Evolutionary conservation across 2,329 filamentous ascomycete species (phyloP).

Genomic region (Aspergillus candidus): DNA sequence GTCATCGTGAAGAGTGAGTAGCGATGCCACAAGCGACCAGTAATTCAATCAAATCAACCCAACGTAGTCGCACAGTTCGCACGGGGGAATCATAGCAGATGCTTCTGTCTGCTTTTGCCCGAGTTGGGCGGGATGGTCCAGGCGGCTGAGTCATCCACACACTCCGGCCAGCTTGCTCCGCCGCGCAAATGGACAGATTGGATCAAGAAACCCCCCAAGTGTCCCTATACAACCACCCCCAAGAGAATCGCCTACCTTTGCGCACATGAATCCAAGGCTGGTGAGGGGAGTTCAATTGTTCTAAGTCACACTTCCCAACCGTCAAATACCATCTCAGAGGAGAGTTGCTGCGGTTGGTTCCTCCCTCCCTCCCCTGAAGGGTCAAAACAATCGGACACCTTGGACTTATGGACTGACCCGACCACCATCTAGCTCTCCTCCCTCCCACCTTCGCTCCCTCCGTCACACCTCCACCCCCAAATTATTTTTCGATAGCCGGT

Average conservation of each 20-base stretch:
- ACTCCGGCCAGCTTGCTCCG: slow-evolving; percentile 32
- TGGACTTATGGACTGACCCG: slow-evolving; percentile 6
- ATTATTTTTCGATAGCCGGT: slow-evolving; percentile 13
- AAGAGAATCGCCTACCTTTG: slow-evolving; percentile 24
- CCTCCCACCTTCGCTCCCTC: slow-evolving; percentile 19
- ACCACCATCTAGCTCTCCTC: slow-evolving; percentile 27
- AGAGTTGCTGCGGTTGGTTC: slow-evolving; percentile 25
- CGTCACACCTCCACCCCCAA: slow-evolving; percentile 15
- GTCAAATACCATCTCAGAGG: slow-evolving; percentile 19
- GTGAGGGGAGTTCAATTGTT: slow-evolving; percentile 31
- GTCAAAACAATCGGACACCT: too few relatives aligned
- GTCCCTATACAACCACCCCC: slow-evolving; percentile 7
- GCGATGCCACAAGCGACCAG: slow-evolving; percentile 4
- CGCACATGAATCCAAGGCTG: slow-evolving; percentile 33
- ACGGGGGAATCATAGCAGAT: too few relatives aligned
- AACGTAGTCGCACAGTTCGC: too few relatives aligned
- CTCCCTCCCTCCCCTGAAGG: slow-evolving; percentile 6
- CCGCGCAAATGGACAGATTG: slow-evolving; percentile 39
- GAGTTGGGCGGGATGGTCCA: slow-evolving; percentile 14
- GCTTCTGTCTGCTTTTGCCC: not conserved
- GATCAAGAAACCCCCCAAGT: slow-evolving; percentile 17
- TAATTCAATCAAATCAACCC: too few relatives aligned
- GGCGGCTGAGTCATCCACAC: slow-evolving; percentile 42
- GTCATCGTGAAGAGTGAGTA: slow-evolving; percentile 48
- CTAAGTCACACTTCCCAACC: slow-evolving; percentile 21